Evolutionary conservation across 306 rosid genomes (phyloP).

Genomic region (Citrullus mucosospermus): DNA sequence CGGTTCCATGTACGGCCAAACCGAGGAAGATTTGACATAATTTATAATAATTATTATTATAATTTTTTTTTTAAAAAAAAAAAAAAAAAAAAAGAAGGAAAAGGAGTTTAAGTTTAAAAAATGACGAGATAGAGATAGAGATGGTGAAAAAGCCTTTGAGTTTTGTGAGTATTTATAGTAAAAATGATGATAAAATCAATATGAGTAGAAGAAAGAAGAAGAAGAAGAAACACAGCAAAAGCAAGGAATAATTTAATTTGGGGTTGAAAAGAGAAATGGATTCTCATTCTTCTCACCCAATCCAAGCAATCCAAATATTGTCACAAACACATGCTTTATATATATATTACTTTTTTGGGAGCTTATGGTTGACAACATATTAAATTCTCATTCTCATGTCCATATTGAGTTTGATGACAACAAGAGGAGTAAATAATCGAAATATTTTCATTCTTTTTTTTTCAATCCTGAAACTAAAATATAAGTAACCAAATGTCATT

Average conservation of each 20-base stretch:
- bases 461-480: no score
- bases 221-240: not conserved
- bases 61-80: not conserved
- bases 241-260: not conserved
- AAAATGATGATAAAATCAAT: not conserved
- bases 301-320: not conserved
- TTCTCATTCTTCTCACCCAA: not conserved
- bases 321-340: not conserved
- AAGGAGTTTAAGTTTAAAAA: no score
- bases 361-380: no score
- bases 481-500: no score
- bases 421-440: no score
- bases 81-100: no score
- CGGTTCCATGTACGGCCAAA: conserved; percentile 53
- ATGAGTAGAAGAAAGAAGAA: not conserved
- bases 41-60: not conserved
- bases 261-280: not conserved
- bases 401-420: no score
- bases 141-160: not conserved
- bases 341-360: no score
- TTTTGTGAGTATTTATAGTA: not conserved
- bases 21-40: conserved; percentile 44
- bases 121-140: not conserved
- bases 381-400: no score
- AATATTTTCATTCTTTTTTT: no score